phyloP scores from a whole-genome alignment of 2,329 filamentous ascomycete genomes.

The Arthroderma sp. region DNA sequence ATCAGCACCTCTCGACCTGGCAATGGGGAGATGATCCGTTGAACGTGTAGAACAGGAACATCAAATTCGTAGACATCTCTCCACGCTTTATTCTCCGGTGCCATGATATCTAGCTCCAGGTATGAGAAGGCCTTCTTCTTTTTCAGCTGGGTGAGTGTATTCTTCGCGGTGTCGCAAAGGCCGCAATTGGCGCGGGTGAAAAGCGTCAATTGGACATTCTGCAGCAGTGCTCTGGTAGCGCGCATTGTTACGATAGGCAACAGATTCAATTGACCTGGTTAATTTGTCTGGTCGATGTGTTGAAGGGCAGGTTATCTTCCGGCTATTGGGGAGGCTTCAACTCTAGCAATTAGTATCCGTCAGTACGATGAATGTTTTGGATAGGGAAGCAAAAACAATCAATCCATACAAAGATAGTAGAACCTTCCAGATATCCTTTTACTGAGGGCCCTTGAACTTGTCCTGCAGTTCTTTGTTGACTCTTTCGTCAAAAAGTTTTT shows the following conservation, averaged over 20 bases:
- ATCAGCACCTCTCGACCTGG: constrained; percentile 35
- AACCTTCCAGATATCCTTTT: too few species aligned
- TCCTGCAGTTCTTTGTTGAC: too few species aligned
- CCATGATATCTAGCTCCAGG: constrained; percentile 47
- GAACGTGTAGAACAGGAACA: constrained; percentile 50
- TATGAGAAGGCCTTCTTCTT: constrained; percentile 43
- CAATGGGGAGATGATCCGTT: constrained; percentile 31
- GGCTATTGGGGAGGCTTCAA: neutral
- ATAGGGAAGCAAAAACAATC: too few species aligned
- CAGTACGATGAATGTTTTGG: too few species aligned
- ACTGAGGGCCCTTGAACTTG: too few species aligned
- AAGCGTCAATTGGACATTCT: constrained; percentile 38
- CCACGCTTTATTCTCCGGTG: constrained; percentile 41
- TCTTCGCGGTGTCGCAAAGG: constrained; percentile 49
- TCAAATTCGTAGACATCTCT: constrained; percentile 51
- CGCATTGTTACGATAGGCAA: constrained; percentile 5
- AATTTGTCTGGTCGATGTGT: neutral
- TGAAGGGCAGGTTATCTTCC: neutral
- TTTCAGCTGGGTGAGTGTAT: constrained; percentile 40
- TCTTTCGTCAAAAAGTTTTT: neutral
- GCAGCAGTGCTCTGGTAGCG: constrained; percentile 16
- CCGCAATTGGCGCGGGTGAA: constrained; percentile 49
- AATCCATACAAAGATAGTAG: too few species aligned
- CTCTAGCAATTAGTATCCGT: neutral
- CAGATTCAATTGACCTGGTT: neutral